Evolutionary conservation across 2,329 filamentous ascomycete species (phyloP), one percentile per base, ranked within the genome.

Genomic region (Trichothecium sympodiale): DNA sequence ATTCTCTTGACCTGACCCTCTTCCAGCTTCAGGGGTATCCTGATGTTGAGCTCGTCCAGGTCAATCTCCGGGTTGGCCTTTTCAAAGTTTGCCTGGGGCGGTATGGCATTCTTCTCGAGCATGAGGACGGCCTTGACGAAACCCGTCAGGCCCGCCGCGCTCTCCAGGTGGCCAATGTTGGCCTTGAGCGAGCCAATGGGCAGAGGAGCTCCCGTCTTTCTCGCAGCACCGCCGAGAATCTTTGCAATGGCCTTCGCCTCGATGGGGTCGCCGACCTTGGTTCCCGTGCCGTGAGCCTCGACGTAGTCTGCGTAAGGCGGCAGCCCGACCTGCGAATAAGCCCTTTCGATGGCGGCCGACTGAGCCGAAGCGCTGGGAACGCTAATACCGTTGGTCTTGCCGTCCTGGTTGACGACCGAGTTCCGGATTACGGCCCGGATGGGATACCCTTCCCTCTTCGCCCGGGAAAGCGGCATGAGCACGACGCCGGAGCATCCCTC

Each of bases 361-460:
- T 67, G 64, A 1, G 62, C 61, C 4, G 52, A 51, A 1, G 53
- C 54, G 34, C 56, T 73, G 0, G 74, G 74, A 57, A 1, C 62
- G 4, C 39, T 46, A 8, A 46, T 31, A 15, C 41, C 44, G 12
- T 20, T 33, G 0, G 42, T 48, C 3, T 23, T 15, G 9, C 49
- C 49, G 15, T 50, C 49, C 8, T 43, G 38, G 30, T 47, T 47
- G 25, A 68, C 57, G 2, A 57, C 58, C 0, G 64, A 70, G 5
- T 60, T 66, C 14, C 69, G 62, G 37, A 77, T 68, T 33, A 2
- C 46, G 8, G 34, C 48, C 5, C 49, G 41, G 28, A 52, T 41
- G 3, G 35, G 41, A 31, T 50, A 41, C 1, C 44, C 46, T 32
- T 46, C 43, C 3, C 44, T 39, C 4, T 55, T 33, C 1, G 58